Base-by-base conservation (phyloP, 2,329 filamentous ascomycete genomes). In the Colletotrichum trifolii region DNA sequence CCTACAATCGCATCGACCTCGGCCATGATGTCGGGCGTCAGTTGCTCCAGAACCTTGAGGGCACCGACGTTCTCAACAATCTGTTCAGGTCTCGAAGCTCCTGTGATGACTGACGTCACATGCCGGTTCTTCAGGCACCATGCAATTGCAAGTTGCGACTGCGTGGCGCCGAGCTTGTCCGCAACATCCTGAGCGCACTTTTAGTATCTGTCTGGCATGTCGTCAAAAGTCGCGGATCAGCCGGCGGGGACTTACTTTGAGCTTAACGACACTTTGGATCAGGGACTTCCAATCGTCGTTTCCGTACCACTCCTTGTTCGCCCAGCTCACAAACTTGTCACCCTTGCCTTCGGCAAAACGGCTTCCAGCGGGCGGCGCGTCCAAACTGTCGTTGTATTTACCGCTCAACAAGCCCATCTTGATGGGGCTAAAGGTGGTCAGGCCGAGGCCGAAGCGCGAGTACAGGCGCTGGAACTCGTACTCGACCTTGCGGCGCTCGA, bases 371-470 rank as follows among this genome's bases (percentile, higher is more conserved):
- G 86, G 85, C 17, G 88, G 81, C 52, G 82, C 74, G 47, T 79
- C 75, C 9, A 88, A 77, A 1, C 82, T 82, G 46, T 81, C 79
- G 56, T 88, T 89, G 77, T 91, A 91, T 76, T 91, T 91, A 38
- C 89, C 89, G 0, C 86, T 87, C 56, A 91, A 76, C 54, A 91
- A 76, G 2, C 89, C 89, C 45, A 77, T 76, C 67, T 78, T 78
- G 68, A 91, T 78, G 2, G 88, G 88, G n/a, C 81, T 85, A 74
- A 85, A 91, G 40, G 83, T 85, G 2, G 89, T 91, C 52, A 90
- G 76, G 2, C 88, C 89, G 1, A 87, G 77, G 1, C 87, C 86
- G 60, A 82, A 79, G 48, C 87, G 81, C 49, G 84, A 77, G 73
- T 89, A 91, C 15, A 91, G 77, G 38, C 85, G 85, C 66, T 83